Evolutionary conservation across 805 yeast genomes (phyloP), one percentile per base, ranked within the genome.

Genomic region (Sugiyamaella boreocaroliniensis): DNA sequence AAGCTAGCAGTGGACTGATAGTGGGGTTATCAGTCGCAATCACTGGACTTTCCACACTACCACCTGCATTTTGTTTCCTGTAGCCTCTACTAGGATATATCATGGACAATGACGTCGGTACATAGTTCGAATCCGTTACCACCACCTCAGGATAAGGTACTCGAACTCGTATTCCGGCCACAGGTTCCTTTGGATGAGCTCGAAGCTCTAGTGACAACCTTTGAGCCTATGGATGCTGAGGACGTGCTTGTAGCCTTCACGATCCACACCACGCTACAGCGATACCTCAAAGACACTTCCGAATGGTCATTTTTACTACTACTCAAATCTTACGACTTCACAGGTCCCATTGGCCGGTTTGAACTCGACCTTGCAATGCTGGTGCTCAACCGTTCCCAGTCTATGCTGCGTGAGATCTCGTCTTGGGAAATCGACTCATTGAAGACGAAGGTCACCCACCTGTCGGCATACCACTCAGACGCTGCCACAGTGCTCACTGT

Each of bases 401-500:
- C 45, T 29, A 54, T 61, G 40, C 60, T 62, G 47, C 44, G 34
- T 11, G 58, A 60, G 49, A 60, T 66, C 49, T 53, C 52, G 14
- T 43, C 51, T 9, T 66, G 69, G 69, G 60, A 62, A 37, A 53
- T 66, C 29, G 51, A 56, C n/a, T 51, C 49, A 6, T 59, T 66
- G 20, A 61, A 65, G 48, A 46, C 44, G 29, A 63, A 63, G 48
- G 66, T 66, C 5, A 45, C 54, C 37, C 52, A 54, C 10, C 51
- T 61, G 42, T 57, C 56, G 18, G 32, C 46, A 8, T 55, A 43
- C 41, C 51, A 40, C 45, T 56, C 65, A 0, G 69, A 66, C 50
- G 62, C 68, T 40, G 61, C 58, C 4, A 58, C 66, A 40, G 59
- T 64, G 15, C 59, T 66, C 10, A 65, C 68, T 34, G 55, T 58